Evolutionary conservation across 139 green algal species (phyloP), one percentile per base, ranked within the genome.

Genomic region (Tetradesmus obliquus): DNA sequence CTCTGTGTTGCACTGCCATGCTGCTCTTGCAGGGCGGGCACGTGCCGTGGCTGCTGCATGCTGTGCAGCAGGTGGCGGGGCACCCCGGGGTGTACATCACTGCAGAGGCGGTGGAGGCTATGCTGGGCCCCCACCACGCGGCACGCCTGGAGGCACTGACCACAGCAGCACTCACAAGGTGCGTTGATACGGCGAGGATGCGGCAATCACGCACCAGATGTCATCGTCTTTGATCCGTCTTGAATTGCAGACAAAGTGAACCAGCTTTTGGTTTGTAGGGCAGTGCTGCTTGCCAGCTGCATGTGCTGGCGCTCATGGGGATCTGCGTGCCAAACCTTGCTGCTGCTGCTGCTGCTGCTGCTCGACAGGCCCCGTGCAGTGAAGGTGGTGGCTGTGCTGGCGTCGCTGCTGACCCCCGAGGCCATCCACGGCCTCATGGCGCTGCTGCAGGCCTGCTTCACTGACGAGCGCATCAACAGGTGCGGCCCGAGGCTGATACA

Each of bases 1-100:
- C 51, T 15, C 12, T 17, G 51, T 87, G 53, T 55, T 55, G 55
- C 53, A 32, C 7, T 45, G 32, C 2, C 57, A 66, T 13, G 8
- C 57, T 66, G 57, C 57, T 66, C 7, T 58, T 58, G n/a, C 60
- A 88, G 84, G 84, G 84, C 72, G 9, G 5, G 7, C 22, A 89
- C 71, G 85, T 89, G 24, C 62, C 62, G 3, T 89, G 85, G 85
- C 66, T 89, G 45, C 13, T 79, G 53, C 72, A 91, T 76, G 87
- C 51, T 4, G 53, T 86, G 17, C 32, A 84, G 71, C 79, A 45
- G 9, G 86, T 84, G 55, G 86, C 51, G 51, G 60, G 53, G 7
- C 86, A 66, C 57, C 8, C 79, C 2, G 55, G 55, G 5, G 55
- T 91, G 3, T 91, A 91, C 74, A 57, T 66, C 3, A 19, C 82